Evolutionary conservation across 2,329 filamentous ascomycete species (phyloP), one percentile per base, ranked within the genome.

Genomic region (Lachnellula hyalina): DNA sequence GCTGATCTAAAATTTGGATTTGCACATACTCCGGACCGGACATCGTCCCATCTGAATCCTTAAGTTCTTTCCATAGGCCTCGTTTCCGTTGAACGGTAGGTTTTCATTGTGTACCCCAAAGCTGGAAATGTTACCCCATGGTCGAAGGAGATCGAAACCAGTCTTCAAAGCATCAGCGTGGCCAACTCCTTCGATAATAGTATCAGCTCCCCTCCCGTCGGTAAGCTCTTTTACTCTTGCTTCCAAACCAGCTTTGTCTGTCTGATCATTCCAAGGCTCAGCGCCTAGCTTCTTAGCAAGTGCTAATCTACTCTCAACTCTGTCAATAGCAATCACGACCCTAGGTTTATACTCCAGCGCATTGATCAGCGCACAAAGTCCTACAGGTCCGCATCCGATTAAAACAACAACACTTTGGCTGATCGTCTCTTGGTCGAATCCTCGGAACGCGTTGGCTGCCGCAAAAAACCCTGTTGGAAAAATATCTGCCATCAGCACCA

Each of bases 401-500:
- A 96, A 75, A 1, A 95, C 87, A 0, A 90, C 84, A 0, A 86
- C 89, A 56, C 84, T 82, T 47, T 89, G 81, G 17, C 77, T 72
- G 50, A 86, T 80, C 53, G 84, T 77, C 57, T 83, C 77, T 44
- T 59, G 23, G 44, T 40, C 86, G 77, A 66, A 85, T 73, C 54
- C 63, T 5, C 82, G 81, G 70, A 96, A 86, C 6, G 85, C 92
- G 66, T 90, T 94, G 54, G 80, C 79, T 4, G 89, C 89, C 6
- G 89, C 91, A 64, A 92, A 96, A 73, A 84, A 96, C 7, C 92
- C 89, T 0, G 86, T 90, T 1, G 91, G 91, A 71, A 94, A 96
- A 65, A 96, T 95, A 68, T 96, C 91, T 15, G 89, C 90, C 91
- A 96, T 96, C 25, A 96, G 79, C 6, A 95, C 84, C 48, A 95